phyloP scores from a whole-genome alignment of 768 basidiomycete genomes.

The Kwoniella shandongensis region DNA sequence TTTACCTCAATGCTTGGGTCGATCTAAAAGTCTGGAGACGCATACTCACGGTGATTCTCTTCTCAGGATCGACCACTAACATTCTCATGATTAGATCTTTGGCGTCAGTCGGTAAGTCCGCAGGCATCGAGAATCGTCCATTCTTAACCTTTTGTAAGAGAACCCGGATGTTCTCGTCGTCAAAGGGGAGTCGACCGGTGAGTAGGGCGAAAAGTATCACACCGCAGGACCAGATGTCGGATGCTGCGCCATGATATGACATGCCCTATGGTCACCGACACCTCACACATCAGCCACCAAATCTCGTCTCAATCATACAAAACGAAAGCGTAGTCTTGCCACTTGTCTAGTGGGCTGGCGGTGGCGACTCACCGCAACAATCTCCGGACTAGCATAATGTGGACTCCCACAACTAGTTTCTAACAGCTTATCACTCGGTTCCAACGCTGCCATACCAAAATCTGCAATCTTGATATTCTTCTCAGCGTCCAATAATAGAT shows the following conservation, averaged over 20 bases:
- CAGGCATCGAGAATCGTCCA: constrained; percentile 80
- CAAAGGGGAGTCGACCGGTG: constrained; percentile 87
- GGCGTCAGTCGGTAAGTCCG: constrained; percentile 76
- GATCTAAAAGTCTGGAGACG: too few species aligned
- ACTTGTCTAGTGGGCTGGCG: too few species aligned
- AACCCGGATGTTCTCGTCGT: constrained; percentile 70
- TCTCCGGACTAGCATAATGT: constrained; percentile 95
- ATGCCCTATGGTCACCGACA: constrained; percentile 60
- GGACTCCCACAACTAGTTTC: constrained; percentile 96
- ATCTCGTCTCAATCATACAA: too few species aligned
- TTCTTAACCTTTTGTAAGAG: constrained; percentile 82
- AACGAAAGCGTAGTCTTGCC: too few species aligned
- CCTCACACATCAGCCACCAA: too few species aligned
- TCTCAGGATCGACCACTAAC: constrained; percentile 79
- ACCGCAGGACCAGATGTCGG: constrained; percentile 96
- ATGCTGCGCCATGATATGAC: constrained; percentile 82
- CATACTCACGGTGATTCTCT: constrained; percentile 71
- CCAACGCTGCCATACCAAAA: constrained; percentile 98
- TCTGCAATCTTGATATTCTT: constrained; percentile 89
- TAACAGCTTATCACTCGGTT: constrained; percentile 75
- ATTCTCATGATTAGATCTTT: constrained; percentile 80
- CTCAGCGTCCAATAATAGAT: constrained; percentile 74
- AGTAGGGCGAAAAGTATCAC: constrained; percentile 88
- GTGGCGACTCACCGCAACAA: constrained; percentile 71
- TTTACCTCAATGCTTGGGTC: too few species aligned